These are phyloP conservation scores for Annulohypoxylon bovei DNA, from an alignment of 495 filamentous ascomycete species.

Conservation along the genomic window DNA sequence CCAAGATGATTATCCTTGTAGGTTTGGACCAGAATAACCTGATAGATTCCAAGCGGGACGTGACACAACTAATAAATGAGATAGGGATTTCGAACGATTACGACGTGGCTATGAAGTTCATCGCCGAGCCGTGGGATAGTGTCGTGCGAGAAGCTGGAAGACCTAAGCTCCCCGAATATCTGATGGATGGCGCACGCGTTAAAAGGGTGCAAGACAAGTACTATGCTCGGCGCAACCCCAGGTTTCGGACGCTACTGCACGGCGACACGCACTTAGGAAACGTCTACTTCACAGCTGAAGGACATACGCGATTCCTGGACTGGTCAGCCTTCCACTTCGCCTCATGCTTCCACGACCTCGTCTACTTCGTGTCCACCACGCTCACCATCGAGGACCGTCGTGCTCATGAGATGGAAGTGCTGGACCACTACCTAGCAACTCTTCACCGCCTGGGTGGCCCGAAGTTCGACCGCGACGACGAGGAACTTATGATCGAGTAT, in stretches of 20 bases:
- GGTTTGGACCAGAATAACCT: conserved; percentile 13
- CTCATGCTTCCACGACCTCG: conserved; percentile 50
- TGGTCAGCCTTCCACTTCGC: conserved; percentile 49
- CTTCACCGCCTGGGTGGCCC: conserved; percentile 42
- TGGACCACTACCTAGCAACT: conserved; percentile 46
- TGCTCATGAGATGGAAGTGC: conserved; percentile 44
- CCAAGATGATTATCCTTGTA: conserved; percentile 44
- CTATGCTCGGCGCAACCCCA: conserved; percentile 43
- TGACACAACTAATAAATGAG: background rate
- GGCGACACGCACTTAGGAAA: conserved; percentile 49
- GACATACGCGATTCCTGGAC: conserved; percentile 49
- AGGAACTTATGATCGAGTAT: conserved; percentile 48
- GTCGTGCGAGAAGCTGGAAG: conserved; percentile 40
- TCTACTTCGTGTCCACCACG: conserved; percentile 47
- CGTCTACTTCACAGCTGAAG: conserved; percentile 36
- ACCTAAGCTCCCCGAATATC: conserved; percentile 40
- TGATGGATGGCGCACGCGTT: conserved; percentile 43
- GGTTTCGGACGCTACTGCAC: conserved; percentile 45
- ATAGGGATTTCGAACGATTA: conserved; percentile 36
- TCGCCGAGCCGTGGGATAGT: conserved; percentile 38
- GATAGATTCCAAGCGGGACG: background rate
- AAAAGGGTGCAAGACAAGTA: conserved; percentile 43
- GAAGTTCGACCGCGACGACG: conserved; percentile 34
- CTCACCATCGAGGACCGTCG: conserved; percentile 47
- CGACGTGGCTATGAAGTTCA: conserved; percentile 34